Evolutionary conservation across 2,329 filamentous ascomycete species (phyloP), one percentile per base, ranked within the genome.

Genomic region (Neoscytalidium dimidiatum): DNA sequence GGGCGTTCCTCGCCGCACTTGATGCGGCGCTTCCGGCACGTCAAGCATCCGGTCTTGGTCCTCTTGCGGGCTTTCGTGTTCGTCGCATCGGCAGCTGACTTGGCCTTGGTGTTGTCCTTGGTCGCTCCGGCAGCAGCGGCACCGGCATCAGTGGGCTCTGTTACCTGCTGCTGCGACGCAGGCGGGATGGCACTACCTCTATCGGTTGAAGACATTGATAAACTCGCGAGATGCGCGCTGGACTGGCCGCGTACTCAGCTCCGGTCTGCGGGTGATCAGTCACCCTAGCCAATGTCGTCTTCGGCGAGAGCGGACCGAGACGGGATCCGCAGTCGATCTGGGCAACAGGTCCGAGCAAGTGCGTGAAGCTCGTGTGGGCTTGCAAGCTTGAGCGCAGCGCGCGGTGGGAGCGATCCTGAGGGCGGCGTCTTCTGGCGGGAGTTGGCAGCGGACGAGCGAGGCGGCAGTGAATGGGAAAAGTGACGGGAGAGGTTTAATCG

Each of bases 1-100:
- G 92, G 92, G 57, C 90, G 86, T 72, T 92, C 92, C 77, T 98
- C 95, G 67, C 95, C 95, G 77, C 95, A 99, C 79, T 98, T 99
- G 79, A 99, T 98, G 68, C 95, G 91, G 62, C 95, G 90, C 79
- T 92, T 94, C 68, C 95, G 90, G 79, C 95, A 99, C 65, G 95
- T 97, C 67, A 97, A 80, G 75, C 94, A 97, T 14, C 94, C 94
- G 2, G 94, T 97, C 80, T 97, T 97, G 60, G 94, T 97, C 71
- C 94, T 74, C 69, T 79, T 79, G 38, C 62, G 62, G 52, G 62
- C 62, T n/a, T 64, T 64, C 21, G 38, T 58, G 51, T 58, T 58
- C 21, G 62, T 3, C 14, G 58, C n/a, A 29, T 62, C 43, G 51
- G 51, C 62, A 21, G 62, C 41, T 14, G 62, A 48, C 41, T 64